Evolutionary conservation across 2,329 filamentous ascomycete genomes (phyloP).

Genomic region (Seiridium unicorne): DNA sequence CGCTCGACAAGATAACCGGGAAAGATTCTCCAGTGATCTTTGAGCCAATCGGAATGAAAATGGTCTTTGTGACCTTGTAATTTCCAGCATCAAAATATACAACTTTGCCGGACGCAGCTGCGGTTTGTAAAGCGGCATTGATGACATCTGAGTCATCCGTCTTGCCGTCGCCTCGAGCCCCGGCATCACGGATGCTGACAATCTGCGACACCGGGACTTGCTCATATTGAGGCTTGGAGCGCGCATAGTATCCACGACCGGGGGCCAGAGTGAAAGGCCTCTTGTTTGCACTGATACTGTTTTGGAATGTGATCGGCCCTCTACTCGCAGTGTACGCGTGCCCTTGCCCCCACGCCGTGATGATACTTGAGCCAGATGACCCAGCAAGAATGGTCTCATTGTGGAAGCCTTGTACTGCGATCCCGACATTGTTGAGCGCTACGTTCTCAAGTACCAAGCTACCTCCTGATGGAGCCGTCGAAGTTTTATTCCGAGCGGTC

Average conservation of each 20-base stretch:
- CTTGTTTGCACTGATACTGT: conserved; percentile 38
- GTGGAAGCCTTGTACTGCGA: conserved; percentile 44
- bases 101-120: conserved; percentile 50
- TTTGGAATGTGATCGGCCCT: conserved; percentile 44
- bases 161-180: conserved; percentile 69
- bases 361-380: conserved; percentile 39
- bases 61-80: conserved; percentile 58
- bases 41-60: conserved; percentile 44
- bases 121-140: conserved; percentile 59
- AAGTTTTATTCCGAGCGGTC: conserved; percentile 47
- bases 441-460: conserved; percentile 49
- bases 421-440: conserved; percentile 36
- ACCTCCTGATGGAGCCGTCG: conserved; percentile 35
- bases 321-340: conserved; percentile 58
- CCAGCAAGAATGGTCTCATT: conserved; percentile 54
- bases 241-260: conserved; percentile 60
- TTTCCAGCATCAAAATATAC: conserved; percentile 62
- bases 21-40: conserved; percentile 59
- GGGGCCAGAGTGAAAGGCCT: conserved; percentile 57
- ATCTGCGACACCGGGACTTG: conserved; percentile 57
- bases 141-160: conserved; percentile 75
- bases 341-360: conserved; percentile 64
- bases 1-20: conserved; percentile 50
- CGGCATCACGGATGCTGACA: conserved; percentile 64
- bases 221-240: conserved; percentile 76